phyloP scores from a whole-genome alignment of 345 rosid genomes.

The Salix udensis region DNA sequence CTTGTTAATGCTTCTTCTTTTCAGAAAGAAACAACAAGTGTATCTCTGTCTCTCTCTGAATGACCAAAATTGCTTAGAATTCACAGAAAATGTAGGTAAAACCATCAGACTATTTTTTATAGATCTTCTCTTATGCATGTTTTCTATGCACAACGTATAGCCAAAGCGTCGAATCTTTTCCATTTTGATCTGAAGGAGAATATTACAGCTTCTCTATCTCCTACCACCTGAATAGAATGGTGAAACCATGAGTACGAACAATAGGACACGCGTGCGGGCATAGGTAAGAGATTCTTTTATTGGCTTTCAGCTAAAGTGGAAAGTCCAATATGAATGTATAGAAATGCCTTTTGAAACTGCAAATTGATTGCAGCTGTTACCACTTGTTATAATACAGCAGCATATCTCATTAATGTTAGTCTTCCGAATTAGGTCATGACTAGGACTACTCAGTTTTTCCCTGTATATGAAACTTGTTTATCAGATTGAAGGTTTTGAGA shows the following conservation, averaged over 20 bases:
- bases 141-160: not conserved
- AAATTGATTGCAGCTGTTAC: not conserved
- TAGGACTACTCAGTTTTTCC: not conserved
- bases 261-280: not conserved
- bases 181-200: not conserved
- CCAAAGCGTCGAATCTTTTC: not conserved
- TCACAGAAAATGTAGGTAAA: not conserved
- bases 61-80: not conserved
- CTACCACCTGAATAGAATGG: not conserved
- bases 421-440: constrained; percentile 19
- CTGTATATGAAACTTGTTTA: not conserved
- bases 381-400: not conserved
- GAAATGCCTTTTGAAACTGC: not conserved
- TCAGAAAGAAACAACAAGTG: not conserved
- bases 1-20: not conserved
- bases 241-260: not conserved
- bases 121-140: not conserved
- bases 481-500: not conserved
- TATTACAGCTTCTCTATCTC: not conserved
- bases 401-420: not conserved
- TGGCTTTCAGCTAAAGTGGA: constrained; percentile 22
- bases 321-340: constrained; percentile 7
- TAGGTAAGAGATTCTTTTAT: not conserved
- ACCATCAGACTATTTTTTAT: not conserved
- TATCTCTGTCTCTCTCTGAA: not conserved